A percentile compares a stretch with the other conserved stretches of the same genome.
phyloP scores from a whole-genome alignment of 352 stramenopile species.

The Stephanocyclus meneghinianus region DNA sequence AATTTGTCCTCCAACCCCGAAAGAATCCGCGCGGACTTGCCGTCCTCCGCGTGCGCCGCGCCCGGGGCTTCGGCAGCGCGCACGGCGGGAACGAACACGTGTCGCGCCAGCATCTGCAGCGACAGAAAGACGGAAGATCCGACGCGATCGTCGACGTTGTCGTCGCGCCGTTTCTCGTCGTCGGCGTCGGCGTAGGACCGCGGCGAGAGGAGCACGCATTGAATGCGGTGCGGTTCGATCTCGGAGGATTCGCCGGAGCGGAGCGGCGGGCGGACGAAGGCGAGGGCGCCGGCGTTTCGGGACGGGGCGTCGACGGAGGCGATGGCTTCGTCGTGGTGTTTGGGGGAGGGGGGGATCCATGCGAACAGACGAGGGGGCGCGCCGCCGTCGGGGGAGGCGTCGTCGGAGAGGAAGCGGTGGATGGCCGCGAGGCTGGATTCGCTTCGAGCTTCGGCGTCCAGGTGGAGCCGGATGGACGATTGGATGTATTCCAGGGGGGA shows the following conservation, averaged over 20 bases:
- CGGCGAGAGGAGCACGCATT: slow-evolving; percentile 63
- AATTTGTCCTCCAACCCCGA: slow-evolving; percentile 74
- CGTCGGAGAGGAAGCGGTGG: slow-evolving; percentile 36
- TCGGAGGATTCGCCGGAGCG: not conserved
- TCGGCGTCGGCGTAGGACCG: slow-evolving; percentile 32
- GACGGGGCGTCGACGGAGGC: slow-evolving; percentile 56
- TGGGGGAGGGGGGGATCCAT: slow-evolving; percentile 40
- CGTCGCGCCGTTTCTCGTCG: not conserved
- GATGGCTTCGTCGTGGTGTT: slow-evolving; percentile 40
- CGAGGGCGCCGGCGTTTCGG: slow-evolving; percentile 52
- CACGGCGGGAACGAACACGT: slow-evolving; percentile 78
- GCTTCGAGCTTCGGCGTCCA: slow-evolving; percentile 24
- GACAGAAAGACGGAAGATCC: slow-evolving; percentile 53
- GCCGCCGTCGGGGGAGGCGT: no score
- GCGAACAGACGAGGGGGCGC: slow-evolving; percentile 38
- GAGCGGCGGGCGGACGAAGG: slow-evolving; percentile 44
- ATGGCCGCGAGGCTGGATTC: slow-evolving; percentile 32
- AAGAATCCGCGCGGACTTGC: slow-evolving; percentile 38
- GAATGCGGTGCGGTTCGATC: slow-evolving; percentile 33
- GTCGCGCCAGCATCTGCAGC: slow-evolving; percentile 73
- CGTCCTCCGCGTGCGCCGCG: slow-evolving; percentile 42
- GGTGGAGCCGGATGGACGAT: slow-evolving; percentile 47
- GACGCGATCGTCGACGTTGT: slow-evolving; percentile 11
- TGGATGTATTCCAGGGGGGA: slow-evolving; percentile 57
- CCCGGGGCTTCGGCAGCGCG: slow-evolving; percentile 45